Conservation (phyloP, 768 basidiomycete genomes). For the Pleurotus pulmonarius region DNA sequence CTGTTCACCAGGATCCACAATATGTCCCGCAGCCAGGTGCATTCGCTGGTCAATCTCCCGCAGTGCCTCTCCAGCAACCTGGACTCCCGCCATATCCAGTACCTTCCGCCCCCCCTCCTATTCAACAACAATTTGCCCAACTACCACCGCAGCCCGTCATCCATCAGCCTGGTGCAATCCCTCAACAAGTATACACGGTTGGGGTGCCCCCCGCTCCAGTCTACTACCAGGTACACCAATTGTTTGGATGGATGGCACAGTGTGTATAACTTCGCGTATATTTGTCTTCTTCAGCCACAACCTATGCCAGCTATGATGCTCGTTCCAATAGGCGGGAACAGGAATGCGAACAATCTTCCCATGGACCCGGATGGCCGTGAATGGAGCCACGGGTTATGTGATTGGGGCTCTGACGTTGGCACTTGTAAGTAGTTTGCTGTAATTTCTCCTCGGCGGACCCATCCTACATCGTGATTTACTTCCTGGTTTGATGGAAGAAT, state of each 20-base stretch:
- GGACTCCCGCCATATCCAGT: not conserved
- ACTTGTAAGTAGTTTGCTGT: constrained; percentile 16
- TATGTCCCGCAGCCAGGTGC: not conserved
- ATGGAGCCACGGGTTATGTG: constrained; percentile 24
- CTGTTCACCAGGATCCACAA: not conserved
- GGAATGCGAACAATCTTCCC: constrained; percentile 23
- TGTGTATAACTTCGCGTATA: not conserved
- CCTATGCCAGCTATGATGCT: constrained; percentile 16
- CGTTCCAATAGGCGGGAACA: constrained; percentile 15
- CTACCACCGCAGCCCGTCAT: not conserved
- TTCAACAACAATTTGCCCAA: not conserved
- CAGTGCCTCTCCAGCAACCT: not conserved
- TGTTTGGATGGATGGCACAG: no score
- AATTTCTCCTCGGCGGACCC: no score
- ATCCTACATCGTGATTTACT: no score
- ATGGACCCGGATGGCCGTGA: constrained; percentile 20
- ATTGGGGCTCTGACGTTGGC: constrained; percentile 16
- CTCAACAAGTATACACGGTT: not conserved
- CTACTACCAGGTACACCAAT: not conserved
- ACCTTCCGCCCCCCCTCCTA: not conserved
- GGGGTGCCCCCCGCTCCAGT: not conserved
- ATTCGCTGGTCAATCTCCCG: not conserved
- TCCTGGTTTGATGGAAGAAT: no score
- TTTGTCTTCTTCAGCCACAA: constrained; percentile 15
- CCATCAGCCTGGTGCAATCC: not conserved